Base-by-base conservation (phyloP, 805 yeast species). In the Lachancea sp. region DNA sequence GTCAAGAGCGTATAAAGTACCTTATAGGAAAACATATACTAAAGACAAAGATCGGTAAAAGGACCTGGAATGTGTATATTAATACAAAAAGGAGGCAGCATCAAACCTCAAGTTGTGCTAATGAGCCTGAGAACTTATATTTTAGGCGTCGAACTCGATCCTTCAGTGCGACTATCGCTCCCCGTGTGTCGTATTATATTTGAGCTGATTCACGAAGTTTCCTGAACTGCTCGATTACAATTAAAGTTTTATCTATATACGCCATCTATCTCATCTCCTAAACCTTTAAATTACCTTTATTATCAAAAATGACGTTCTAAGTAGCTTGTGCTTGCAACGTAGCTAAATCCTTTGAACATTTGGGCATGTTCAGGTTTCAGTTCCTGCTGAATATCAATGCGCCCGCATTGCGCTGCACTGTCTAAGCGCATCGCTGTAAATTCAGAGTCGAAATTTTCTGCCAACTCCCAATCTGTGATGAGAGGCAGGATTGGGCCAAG, bases 401-500 rank as follows among this genome's bases (percentile, higher is more conserved):
- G 40, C 18, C 53, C 54, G n/a, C 38, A 44, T 23, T 52, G 48
- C 33, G 55, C 45, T 21, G 45, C 52, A n/a, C 42, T 46, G 29
- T 54, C 58, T 32, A 79, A 68, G 28, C 71, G 70, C 80, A 84
- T 72, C 7, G 71, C 72, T 0, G 96, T 87, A 62, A 87, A 87
- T 45, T 83, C 89, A 8, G 71, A 62, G 47, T 85, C 86, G 56
- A 87, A 87, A 54, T 87, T 87, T 56, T 87, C 96, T 0, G 96
- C 96, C 40, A 83, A 56, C 34, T 70, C 79, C 18, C 94, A 90
- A 54, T 86, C 79, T 0, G 94, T 83, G 31, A 88, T 75, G 5
- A 85, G 63, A 1, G 96, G 96, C n/a, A 78, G 65, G 25, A 87
- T 80, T 1, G 96, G 96, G 2, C 95, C 94, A 38, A 66, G 63